These are phyloP conservation scores for Stephanodiscus triporus DNA, from an alignment of 108 stramenopile species.

Conservation along the genomic window DNA sequence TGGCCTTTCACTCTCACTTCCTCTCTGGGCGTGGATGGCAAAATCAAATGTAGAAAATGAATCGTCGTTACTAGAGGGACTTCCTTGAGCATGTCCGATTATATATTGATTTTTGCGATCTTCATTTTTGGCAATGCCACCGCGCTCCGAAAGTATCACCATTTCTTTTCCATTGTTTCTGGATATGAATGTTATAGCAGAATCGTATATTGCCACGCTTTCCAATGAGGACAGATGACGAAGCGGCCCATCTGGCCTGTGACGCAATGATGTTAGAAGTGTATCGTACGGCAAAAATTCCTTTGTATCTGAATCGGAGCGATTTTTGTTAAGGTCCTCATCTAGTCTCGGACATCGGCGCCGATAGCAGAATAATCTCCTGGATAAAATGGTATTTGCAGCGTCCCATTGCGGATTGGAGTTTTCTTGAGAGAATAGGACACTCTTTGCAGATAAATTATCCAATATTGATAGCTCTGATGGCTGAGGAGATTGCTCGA, in stretches of 20 bases:
- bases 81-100: slow-evolving; percentile 25
- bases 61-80: slow-evolving; percentile 9
- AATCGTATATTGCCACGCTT: slow-evolving; percentile 70
- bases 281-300: slow-evolving; percentile 13
- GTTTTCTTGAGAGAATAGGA: slow-evolving; percentile 17
- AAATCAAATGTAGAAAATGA: slow-evolving; percentile 44
- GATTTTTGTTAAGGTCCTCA: slow-evolving; percentile 11
- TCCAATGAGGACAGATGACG: slow-evolving; percentile 63
- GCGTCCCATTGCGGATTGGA: slow-evolving; percentile 43
- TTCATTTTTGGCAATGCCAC: slow-evolving; percentile 24
- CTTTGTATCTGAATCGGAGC: not conserved
- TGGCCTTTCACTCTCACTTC: slow-evolving; percentile 29
- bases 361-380: slow-evolving; percentile 77
- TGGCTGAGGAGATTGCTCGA: slow-evolving; percentile 14
- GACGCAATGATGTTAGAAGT: slow-evolving; percentile 55
- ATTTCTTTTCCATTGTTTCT: slow-evolving; percentile 45
- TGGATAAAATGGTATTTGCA: slow-evolving; percentile 62
- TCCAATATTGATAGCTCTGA: slow-evolving; percentile 12
- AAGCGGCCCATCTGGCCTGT: slow-evolving; percentile 67
- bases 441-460: slow-evolving; percentile 18
- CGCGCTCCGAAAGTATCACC: slow-evolving; percentile 69
- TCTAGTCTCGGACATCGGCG: slow-evolving; percentile 14
- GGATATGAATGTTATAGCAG: slow-evolving; percentile 71
- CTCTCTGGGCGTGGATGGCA: slow-evolving; percentile 54
- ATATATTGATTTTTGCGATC: slow-evolving; percentile 25